A percentile compares a stretch with the other conserved stretches of the same genome.
Evolutionary conservation across 345 rosid species (phyloP).

Genomic region (Populus davidiana): DNA sequence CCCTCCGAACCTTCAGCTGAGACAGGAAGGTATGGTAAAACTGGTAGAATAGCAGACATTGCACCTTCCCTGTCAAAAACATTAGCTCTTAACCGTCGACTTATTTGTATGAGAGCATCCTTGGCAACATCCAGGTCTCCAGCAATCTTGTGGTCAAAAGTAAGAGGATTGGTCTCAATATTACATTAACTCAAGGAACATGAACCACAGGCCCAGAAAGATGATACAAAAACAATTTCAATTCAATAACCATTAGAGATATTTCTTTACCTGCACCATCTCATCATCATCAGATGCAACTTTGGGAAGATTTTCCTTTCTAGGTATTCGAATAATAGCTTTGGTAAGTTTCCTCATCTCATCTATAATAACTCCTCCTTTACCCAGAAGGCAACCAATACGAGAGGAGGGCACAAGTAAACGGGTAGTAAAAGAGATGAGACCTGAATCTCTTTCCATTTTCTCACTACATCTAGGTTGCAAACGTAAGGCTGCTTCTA

Average conservation of each 20-base stretch:
- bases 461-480: conserved; percentile 94
- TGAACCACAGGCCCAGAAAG: background rate
- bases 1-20: conserved; percentile 59
- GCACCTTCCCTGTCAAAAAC: conserved; percentile 86
- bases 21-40: conserved; percentile 80
- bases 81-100: conserved; percentile 79
- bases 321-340: conserved; percentile 86
- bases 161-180: background rate
- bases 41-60: conserved; percentile 70
- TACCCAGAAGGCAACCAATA: conserved; percentile 96
- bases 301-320: conserved; percentile 86
- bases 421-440: conserved; percentile 83
- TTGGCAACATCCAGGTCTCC: conserved; percentile 95
- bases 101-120: conserved; percentile 86
- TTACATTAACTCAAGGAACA: background rate
- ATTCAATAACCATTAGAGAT: background rate
- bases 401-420: conserved; percentile 85
- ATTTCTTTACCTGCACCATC: conserved; percentile 83
- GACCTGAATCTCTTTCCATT: conserved; percentile 92
- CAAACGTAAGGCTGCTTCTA: conserved; percentile 85
- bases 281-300: conserved; percentile 88
- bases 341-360: conserved; percentile 87
- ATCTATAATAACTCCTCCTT: conserved; percentile 83
- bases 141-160: conserved; percentile 51
- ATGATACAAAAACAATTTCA: conserved; percentile 9